Percentiles rank a stretch among this genome's conserved stretches.
These are phyloP conservation scores for Limnomonas spitsbergensis DNA, from an alignment of 139 green algal genomes.

Conservation along the genomic window DNA sequence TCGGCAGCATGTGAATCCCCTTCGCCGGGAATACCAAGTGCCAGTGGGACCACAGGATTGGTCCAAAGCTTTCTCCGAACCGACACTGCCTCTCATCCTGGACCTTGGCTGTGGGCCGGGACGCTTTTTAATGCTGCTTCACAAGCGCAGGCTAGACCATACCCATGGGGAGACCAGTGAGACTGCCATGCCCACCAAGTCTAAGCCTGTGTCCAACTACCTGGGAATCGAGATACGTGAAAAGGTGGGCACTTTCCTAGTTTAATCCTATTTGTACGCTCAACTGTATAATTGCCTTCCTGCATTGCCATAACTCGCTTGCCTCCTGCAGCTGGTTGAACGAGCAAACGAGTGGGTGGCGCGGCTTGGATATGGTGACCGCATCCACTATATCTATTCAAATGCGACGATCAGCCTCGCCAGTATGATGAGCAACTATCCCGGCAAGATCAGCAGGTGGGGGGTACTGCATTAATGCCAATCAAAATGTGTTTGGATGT, in stretches of 20 bases:
- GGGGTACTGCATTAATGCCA: too few species aligned
- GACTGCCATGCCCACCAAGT: background rate
- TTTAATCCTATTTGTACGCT: too few species aligned
- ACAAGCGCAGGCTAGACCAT: background rate
- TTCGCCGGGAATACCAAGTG: constrained; percentile 48
- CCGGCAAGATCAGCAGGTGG: constrained; percentile 46
- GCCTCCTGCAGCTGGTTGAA: constrained; percentile 59
- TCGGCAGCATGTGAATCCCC: constrained; percentile 83
- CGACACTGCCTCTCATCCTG: constrained; percentile 62
- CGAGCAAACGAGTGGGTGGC: constrained; percentile 69
- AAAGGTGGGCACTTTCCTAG: too few species aligned
- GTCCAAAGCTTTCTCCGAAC: constrained; percentile 45
- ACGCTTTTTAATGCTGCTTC: constrained; percentile 32
- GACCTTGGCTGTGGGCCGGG: constrained; percentile 84
- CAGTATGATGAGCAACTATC: constrained; percentile 63
- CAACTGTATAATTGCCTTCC: background rate
- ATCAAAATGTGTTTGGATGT: too few species aligned
- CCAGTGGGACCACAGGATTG: constrained; percentile 48
- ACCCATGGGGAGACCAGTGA: background rate
- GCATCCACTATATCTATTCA: constrained; percentile 60
- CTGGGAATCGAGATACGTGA: constrained; percentile 82
- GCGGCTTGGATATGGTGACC: constrained; percentile 36
- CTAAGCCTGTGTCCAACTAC: constrained; percentile 42
- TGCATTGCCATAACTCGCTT: background rate
- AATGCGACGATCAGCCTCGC: constrained; percentile 80